A percentile compares a stretch with the other conserved stretches of the same genome.
These are phyloP conservation scores for Geotrichum ghanense DNA, from an alignment of 805 yeast species.

Conservation along the genomic window DNA sequence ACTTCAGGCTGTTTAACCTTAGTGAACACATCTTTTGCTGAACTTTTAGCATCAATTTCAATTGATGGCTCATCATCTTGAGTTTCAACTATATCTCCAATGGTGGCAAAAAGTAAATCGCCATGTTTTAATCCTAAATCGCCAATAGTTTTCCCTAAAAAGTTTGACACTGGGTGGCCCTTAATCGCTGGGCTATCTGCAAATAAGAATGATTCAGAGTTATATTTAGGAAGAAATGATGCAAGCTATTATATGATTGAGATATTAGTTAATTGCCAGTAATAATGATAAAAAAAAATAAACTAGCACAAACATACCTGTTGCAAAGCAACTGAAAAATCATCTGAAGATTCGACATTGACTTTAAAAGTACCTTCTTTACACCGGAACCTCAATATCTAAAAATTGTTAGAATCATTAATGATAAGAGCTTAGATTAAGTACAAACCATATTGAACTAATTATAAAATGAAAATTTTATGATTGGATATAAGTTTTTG, in stretches of 20 bases:
- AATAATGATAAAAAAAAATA: too few species aligned
- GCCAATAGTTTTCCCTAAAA: conserved; percentile 26
- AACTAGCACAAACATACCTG: conserved; percentile 7
- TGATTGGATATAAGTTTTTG: not conserved
- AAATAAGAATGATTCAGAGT: conserved; percentile 15
- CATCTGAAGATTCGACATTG: conserved; percentile 33
- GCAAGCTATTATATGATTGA: too few species aligned
- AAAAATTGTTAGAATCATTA: conserved; percentile 2
- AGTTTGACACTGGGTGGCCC: conserved; percentile 31
- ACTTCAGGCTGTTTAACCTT: conserved; percentile 45
- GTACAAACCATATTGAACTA: not conserved
- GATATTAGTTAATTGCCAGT: conserved; percentile 1
- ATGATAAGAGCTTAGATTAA: not conserved
- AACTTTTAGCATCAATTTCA: conserved; percentile 5
- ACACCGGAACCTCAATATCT: conserved; percentile 72
- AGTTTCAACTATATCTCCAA: conserved; percentile 17
- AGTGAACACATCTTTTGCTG: conserved; percentile 13
- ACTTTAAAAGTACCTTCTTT: conserved; percentile 77
- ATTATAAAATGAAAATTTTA: not conserved
- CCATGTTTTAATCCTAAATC: conserved; percentile 39
- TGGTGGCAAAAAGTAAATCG: conserved; percentile 40
- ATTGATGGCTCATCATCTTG: conserved; percentile 5
- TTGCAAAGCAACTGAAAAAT: conserved; percentile 35
- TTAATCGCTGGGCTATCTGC: conserved; percentile 35
- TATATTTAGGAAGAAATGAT: not conserved